Evolutionary conservation across 2,329 filamentous ascomycete species (phyloP).

Genomic region (Penicillium sp.): DNA sequence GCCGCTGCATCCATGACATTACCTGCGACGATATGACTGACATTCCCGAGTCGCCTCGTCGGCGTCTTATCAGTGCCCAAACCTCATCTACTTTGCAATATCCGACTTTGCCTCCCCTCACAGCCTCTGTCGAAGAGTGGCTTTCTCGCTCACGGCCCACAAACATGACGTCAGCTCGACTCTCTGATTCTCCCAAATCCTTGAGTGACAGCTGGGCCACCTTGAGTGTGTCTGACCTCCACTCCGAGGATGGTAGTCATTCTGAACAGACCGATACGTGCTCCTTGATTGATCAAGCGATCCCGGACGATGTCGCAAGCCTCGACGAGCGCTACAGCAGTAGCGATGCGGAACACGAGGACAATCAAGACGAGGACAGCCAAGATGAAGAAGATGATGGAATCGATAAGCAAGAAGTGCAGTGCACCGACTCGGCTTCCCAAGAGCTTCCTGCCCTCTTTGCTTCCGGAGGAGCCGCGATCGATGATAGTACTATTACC

Average conservation of each 20-base stretch:
- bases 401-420: constrained; percentile 22
- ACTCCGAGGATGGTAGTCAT: constrained; percentile 47
- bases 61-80: constrained; percentile 29
- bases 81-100: constrained; percentile 38
- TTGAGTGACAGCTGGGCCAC: constrained; percentile 51
- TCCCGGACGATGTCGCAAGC: constrained; percentile 48
- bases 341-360: constrained; percentile 37
- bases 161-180: constrained; percentile 40
- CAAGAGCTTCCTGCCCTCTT: constrained; percentile 33
- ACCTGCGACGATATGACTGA: constrained; percentile 36
- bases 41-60: constrained; percentile 34
- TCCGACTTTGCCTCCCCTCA: constrained; percentile 43
- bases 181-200: constrained; percentile 29
- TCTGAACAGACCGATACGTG: constrained; percentile 47
- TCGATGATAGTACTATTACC: constrained; percentile 39
- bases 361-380: constrained; percentile 27
- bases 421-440: constrained; percentile 30
- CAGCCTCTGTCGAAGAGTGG: constrained; percentile 44
- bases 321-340: constrained; percentile 41
- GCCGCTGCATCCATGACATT: constrained; percentile 12
- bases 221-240: constrained; percentile 44
- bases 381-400: constrained; percentile 17
- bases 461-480: constrained; percentile 28
- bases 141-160: constrained; percentile 43
- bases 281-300: constrained; percentile 46